A percentile compares a stretch with the other conserved stretches of the same genome.
Evolutionary conservation across 192 early-diverging fungal species (phyloP).

Genomic region (Backusella tarrabulga): DNA sequence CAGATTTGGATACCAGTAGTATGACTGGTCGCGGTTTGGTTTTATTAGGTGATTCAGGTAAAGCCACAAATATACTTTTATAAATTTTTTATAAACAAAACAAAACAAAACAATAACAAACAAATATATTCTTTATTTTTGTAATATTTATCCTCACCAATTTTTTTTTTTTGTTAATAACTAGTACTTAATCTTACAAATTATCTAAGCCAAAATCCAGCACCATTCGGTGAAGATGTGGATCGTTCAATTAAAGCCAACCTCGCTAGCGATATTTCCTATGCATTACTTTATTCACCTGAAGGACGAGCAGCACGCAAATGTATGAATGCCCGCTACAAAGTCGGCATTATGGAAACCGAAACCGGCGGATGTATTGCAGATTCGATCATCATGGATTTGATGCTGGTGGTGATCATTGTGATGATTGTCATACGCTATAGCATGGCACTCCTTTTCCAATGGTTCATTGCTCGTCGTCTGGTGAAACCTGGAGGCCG

Average conservation of each 20-base stretch:
- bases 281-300: conserved; percentile 19
- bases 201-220: conserved; percentile 9
- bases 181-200: conserved; percentile 38
- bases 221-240: conserved; percentile 12
- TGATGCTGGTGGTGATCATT: conserved; percentile 56
- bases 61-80: conserved; percentile 5
- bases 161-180: conserved; percentile 15
- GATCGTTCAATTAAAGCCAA: conserved; percentile 10
- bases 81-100: background rate
- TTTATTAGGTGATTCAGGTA: conserved; percentile 31
- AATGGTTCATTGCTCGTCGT: conserved; percentile 58
- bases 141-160: background rate
- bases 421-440: conserved; percentile 60
- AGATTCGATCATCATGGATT: conserved; percentile 51
- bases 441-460: conserved; percentile 61
- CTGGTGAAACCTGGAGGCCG: conserved; percentile 50
- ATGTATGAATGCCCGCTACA: conserved; percentile 48
- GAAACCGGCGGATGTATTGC: conserved; percentile 62
- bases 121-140: background rate
- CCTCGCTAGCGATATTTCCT: conserved; percentile 25
- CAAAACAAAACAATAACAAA: background rate
- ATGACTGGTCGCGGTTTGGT: conserved; percentile 9
- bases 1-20: conserved; percentile 23
- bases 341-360: conserved; percentile 55
- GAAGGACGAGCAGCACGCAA: conserved; percentile 31